phyloP scores from a whole-genome alignment of 192 early-diverging fungal genomes.

The Funneliformis mosseae region DNA sequence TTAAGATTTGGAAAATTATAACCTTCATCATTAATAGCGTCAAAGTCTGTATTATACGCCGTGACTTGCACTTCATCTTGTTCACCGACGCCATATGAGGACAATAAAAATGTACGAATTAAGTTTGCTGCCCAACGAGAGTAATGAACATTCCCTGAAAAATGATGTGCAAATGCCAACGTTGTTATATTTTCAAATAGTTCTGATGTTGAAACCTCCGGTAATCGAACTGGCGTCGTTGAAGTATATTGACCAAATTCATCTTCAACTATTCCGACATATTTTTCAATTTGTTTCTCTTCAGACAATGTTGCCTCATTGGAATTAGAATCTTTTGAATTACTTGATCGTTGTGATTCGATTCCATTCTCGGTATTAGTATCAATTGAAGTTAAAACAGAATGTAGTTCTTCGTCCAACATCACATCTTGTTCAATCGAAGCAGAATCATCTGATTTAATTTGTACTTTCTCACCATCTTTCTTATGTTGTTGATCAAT shows the following conservation, averaged over 20 bases:
- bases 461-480: background rate
- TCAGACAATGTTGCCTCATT: background rate
- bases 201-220: slow-evolving; percentile 38
- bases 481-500: background rate
- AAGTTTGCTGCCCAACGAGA: slow-evolving; percentile 57
- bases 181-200: slow-evolving; percentile 58
- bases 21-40: slow-evolving; percentile 60
- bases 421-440: background rate
- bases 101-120: slow-evolving; percentile 53
- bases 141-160: slow-evolving; percentile 54
- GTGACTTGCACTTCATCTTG: slow-evolving; percentile 50
- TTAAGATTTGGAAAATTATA: slow-evolving; percentile 61
- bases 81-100: slow-evolving; percentile 46
- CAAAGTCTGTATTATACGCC: slow-evolving; percentile 50
- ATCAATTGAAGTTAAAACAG: background rate
- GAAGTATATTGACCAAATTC: slow-evolving; percentile 32
- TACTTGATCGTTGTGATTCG: background rate
- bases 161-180: slow-evolving; percentile 56
- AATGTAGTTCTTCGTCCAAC: background rate
- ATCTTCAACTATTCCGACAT: slow-evolving; percentile 38
- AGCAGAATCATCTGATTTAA: background rate
- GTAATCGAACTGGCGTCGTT: slow-evolving; percentile 1
- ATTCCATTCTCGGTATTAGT: no score
- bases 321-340: background rate
- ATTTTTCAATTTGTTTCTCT: slow-evolving; percentile 37